Base-by-base conservation (phyloP, 2,329 filamentous ascomycete genomes). In the Rhytidhysteron rufulum region DNA sequence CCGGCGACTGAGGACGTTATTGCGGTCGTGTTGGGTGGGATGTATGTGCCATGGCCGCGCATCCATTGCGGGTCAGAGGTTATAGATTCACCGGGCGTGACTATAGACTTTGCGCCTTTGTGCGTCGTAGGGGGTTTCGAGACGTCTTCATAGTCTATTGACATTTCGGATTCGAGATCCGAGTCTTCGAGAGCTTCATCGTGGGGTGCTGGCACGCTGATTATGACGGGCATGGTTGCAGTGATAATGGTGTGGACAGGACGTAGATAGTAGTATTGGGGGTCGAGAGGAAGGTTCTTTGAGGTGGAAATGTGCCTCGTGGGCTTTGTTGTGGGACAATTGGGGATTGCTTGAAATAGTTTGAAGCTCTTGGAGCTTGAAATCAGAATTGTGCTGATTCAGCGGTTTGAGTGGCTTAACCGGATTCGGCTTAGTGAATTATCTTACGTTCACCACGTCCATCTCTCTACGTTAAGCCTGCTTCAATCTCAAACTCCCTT, bases 41-140 rank as follows among this genome's bases (percentile, higher is more conserved):
- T 74, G 65, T 88, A 95, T 36, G 93, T 98, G 52, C 93, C 93
- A 70, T 98, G 93, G 57, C 93, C 93, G 70, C 89, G 69, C 91
- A 97, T 97, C 88, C 88, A 97, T 73, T 96, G 89, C n/a, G 88
- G 78, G 66, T 96, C 89, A 49, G 83, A 79, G 9, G 91, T 96
- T 54, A 97, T 87, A 45, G 85, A 71, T 62, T 94, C 86, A 57
- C 91, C 93, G 1, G 91, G 91, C 1, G 90, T 95, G 52, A 95
- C 84, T 51, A 96, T 85, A 32, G 68, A 66, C 25, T 63, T 66
- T n/a, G n/a, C n/a, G 18, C 29, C 13, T 10, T 16, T 13, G 39
- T 64, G 45, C 36, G 62, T 57, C 36, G 61, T 41, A 21, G 66
- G 63, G 53, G 71, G 72, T 39, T 58, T 54, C 20, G 65, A 55